Percentiles rank a stretch among this genome's conserved stretches.
Evolutionary conservation across 2,329 filamentous ascomycete species (phyloP).

Genomic region (Cladosporium sphaerospermum): DNA sequence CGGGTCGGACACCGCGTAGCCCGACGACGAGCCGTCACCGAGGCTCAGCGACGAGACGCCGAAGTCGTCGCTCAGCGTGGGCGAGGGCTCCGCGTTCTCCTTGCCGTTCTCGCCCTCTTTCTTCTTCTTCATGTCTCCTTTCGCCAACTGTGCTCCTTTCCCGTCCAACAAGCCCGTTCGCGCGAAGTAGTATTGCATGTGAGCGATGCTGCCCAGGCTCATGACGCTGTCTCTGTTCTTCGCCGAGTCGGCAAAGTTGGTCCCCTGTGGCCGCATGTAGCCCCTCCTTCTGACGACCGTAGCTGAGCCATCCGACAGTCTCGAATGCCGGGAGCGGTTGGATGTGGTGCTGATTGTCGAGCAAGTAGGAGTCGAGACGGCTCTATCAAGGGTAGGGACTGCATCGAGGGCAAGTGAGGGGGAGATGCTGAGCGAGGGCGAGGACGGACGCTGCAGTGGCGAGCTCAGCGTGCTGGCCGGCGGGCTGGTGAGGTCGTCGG

Average conservation of each 20-base stretch:
- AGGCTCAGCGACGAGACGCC: slow-evolving; percentile 20
- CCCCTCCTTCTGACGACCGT: slow-evolving; percentile 57
- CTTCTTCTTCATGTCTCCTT: slow-evolving; percentile 53
- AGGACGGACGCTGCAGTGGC: slow-evolving; percentile 43
- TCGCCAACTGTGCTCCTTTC: slow-evolving; percentile 79
- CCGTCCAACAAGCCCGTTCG: slow-evolving; percentile 88
- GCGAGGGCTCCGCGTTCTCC: slow-evolving; percentile 26
- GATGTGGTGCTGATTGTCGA: slow-evolving; percentile 48
- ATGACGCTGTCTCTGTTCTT: slow-evolving; percentile 89
- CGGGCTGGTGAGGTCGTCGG: slow-evolving; percentile 17
- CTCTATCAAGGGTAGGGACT: slow-evolving; percentile 55
- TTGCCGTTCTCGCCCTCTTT: slow-evolving; percentile 17
- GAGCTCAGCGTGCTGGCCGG: slow-evolving; percentile 23
- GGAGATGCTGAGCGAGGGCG: slow-evolving; percentile 58
- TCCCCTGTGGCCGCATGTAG: slow-evolving; percentile 81
- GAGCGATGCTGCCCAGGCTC: slow-evolving; percentile 91
- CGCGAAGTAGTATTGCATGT: slow-evolving; percentile 97
- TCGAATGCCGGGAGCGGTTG: slow-evolving; percentile 39
- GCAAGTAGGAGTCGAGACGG: slow-evolving; percentile 54
- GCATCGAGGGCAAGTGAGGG: slow-evolving; percentile 59
- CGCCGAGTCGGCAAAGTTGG: slow-evolving; percentile 84
- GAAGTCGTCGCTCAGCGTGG: slow-evolving; percentile 19
- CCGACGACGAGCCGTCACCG: slow-evolving; percentile 20
- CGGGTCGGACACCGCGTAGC: slow-evolving; percentile 27
- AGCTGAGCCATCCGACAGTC: slow-evolving; percentile 44